phyloP scores from a whole-genome alignment of 192 early-diverging fungal species.

The Umbelopsis isabellina region DNA sequence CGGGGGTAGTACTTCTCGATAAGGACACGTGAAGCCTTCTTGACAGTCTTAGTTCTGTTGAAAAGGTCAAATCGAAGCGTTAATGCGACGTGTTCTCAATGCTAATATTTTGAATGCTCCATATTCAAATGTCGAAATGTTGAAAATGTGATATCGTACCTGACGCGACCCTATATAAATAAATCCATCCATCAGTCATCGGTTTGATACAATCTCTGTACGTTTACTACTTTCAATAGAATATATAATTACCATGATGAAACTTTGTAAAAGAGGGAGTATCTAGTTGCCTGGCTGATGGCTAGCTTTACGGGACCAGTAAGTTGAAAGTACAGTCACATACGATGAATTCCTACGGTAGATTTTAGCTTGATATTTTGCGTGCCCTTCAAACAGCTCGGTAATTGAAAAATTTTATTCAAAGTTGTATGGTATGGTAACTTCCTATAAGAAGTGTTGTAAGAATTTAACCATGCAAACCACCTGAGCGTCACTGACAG shows the following conservation, averaged over 20 bases:
- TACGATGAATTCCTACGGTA: too few species aligned
- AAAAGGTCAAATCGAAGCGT: neutral
- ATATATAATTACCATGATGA: slow-evolving; percentile 8
- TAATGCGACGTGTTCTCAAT: too few species aligned
- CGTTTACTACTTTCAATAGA: neutral
- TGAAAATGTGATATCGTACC: slow-evolving; percentile 2
- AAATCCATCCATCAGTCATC: slow-evolving; percentile 21
- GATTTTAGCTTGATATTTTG: too few species aligned
- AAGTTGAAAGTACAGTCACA: neutral
- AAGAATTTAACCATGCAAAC: slow-evolving; percentile 12
- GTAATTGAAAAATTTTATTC: too few species aligned
- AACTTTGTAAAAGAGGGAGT: slow-evolving; percentile 17
- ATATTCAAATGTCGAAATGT: neutral
- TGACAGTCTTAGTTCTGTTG: slow-evolving; percentile 96
- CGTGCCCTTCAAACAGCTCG: too few species aligned
- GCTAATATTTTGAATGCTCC: too few species aligned
- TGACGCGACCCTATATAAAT: slow-evolving; percentile 82
- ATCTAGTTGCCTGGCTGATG: neutral
- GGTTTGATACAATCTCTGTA: neutral
- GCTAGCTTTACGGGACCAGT: neutral
- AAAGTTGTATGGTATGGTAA: too few species aligned
- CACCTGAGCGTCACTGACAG: neutral
- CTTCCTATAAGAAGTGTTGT: slow-evolving; percentile 3
- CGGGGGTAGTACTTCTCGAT: slow-evolving; percentile 99
- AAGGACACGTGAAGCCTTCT: slow-evolving; percentile 99